Conservation (phyloP, 352 stramenopile species). For the Aphanomyces invadans region DNA sequence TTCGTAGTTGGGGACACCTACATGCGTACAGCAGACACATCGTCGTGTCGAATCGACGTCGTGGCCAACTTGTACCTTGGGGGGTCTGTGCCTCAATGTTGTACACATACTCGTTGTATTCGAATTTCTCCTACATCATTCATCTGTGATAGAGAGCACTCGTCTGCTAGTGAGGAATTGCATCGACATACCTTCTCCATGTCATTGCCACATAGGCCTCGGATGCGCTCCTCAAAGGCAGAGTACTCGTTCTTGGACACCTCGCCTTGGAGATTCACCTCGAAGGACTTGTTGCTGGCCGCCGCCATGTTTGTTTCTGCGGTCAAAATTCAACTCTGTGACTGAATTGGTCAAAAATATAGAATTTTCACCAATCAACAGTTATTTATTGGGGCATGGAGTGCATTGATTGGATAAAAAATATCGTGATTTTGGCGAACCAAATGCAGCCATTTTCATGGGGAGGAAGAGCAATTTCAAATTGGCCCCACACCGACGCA, state of each 20-base stretch:
- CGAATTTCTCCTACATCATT: slow-evolving; percentile 59
- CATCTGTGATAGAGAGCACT: not conserved
- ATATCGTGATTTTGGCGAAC: not conserved
- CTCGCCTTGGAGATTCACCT: slow-evolving; percentile 23
- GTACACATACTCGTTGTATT: slow-evolving; percentile 86
- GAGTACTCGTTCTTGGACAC: slow-evolving; percentile 53
- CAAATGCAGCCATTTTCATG: not conserved
- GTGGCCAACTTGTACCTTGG: slow-evolving; percentile 32
- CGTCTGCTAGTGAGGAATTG: not conserved
- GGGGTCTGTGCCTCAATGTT: slow-evolving; percentile 84
- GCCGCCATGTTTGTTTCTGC: not conserved
- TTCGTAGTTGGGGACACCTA: slow-evolving; percentile 74
- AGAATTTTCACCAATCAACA: slow-evolving; percentile 2
- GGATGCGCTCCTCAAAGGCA: slow-evolving; percentile 69
- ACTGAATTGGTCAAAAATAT: slow-evolving; percentile 17
- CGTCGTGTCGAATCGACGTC: too few species aligned
- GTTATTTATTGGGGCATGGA: not conserved
- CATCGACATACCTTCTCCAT: slow-evolving; percentile 54
- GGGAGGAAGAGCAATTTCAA: slow-evolving; percentile 7
- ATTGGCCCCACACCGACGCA: not conserved
- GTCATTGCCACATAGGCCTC: slow-evolving; percentile 65
- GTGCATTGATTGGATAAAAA: not conserved
- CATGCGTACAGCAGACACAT: not conserved
- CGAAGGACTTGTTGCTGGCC: slow-evolving; percentile 18
- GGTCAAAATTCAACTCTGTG: not conserved